phyloP scores from a whole-genome alignment of 1,139 yeast genomes.

The Geotrichum siamense region DNA sequence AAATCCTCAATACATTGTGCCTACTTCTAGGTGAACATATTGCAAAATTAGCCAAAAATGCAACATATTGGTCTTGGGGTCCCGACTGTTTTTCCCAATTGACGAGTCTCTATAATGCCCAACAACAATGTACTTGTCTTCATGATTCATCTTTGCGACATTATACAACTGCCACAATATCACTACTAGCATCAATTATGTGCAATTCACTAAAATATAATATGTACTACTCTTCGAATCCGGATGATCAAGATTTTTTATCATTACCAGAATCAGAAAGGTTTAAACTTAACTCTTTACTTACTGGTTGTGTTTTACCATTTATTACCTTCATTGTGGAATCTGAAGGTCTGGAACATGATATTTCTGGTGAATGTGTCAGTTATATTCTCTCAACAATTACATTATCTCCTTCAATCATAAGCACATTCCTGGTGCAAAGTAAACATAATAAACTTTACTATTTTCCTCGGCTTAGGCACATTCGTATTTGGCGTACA shows the following conservation, averaged over 20 bases:
- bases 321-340: conserved; percentile 11
- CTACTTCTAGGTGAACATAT: conserved; percentile 17
- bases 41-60: conserved; percentile 13
- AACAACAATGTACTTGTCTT: not conserved
- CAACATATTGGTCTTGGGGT: conserved; percentile 18
- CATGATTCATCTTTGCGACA: not conserved
- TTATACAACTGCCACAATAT: conserved; percentile 8
- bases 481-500: conserved; percentile 16
- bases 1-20: conserved; percentile 10
- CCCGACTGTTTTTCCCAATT: conserved; percentile 12
- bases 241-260: not conserved
- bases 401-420: conserved; percentile 2
- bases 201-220: not conserved
- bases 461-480: conserved; percentile 15
- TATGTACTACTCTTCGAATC: not conserved
- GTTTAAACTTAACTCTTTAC: conserved; percentile 6
- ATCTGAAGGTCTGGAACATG: conserved; percentile 10
- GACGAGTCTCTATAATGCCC: conserved; percentile 7
- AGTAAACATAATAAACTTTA: conserved; percentile 14
- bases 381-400: conserved; percentile 12
- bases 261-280: conserved; percentile 3
- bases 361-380: conserved; percentile 16
- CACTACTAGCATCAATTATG: conserved; percentile 8
- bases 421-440: conserved; percentile 8
- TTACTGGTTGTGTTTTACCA: conserved; percentile 9